Evolutionary conservation across 2,329 filamentous ascomycete genomes (phyloP), one percentile per base, ranked within the genome.

Genomic region (Penicillium sp.): DNA sequence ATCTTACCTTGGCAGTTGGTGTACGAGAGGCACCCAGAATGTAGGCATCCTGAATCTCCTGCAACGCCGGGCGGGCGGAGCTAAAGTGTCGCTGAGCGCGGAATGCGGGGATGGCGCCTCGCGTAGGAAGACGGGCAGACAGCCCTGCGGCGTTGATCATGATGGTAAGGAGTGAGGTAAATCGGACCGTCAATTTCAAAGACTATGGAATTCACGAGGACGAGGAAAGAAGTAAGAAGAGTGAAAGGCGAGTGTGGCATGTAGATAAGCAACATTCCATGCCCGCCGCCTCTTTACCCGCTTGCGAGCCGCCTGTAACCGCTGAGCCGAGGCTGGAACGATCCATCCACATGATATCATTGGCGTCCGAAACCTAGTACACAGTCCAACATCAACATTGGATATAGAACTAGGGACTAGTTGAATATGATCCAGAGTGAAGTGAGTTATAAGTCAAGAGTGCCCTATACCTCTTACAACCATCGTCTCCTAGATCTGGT

Each of bases 11-110:
- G 68, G 89, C 91, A 19, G 92, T 96, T 1, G 95, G 94, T 54
- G 95, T 99, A 72, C 95, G 86, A 17, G 93, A 87, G 12, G 91
- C 95, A 74, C 92, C 93, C 65, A 99, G 79, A 70, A 99, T 98
- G 79, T 98, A 99, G 53, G 91, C 94, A 78, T 97, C 93, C 73
- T 91, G 89, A 58, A 97, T 86, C 75, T 96, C 90, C 78, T 89
- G 82, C 64, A 77, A 77, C 28, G 74, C 72, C 22, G 79, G 73
- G 56, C 81, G 74, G 59, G 84, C 80, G 51, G 80, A 80, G 70
- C 80, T 83, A 75, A 89, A 86, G 61, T 83, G 79, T 60, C 84
- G 75, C 53, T 80, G 79, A 56, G 82, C 70, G 22, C 78, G 73
- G 49, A 84, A 73, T 69, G 83, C 78, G 69, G 80, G 79, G 66